Conservation (phyloP, 805 yeast species). For the Sporopachydermia quercuum region DNA sequence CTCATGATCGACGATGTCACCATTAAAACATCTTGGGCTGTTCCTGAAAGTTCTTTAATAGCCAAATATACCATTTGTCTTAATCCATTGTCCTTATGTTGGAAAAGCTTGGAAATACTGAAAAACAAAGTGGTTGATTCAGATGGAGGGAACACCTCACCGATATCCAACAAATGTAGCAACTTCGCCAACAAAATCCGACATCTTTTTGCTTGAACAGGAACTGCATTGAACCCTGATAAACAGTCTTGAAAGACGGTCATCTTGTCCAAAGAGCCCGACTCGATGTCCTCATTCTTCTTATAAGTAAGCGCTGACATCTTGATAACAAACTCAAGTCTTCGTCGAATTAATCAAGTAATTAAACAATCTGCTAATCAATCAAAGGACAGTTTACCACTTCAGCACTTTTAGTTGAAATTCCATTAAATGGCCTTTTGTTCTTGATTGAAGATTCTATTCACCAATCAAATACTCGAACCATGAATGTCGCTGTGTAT, state of each 20-base stretch:
- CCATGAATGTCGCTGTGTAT: too few species aligned
- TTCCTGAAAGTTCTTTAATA: slow-evolving; percentile 74
- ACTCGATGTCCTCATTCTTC: slow-evolving; percentile 63
- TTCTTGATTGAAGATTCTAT: too few species aligned
- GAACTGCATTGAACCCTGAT: slow-evolving; percentile 82
- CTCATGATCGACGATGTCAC: slow-evolving; percentile 97
- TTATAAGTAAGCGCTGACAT: slow-evolving; percentile 82
- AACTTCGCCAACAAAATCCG: slow-evolving; percentile 71
- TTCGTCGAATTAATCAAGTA: too few species aligned
- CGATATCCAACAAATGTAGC: slow-evolving; percentile 67
- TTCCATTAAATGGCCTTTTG: too few species aligned
- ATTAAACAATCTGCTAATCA: too few species aligned
- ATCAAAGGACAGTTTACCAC: too few species aligned
- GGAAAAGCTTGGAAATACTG: slow-evolving; percentile 87
- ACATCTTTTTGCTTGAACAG: slow-evolving; percentile 77
- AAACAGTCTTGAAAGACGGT: slow-evolving; percentile 92
- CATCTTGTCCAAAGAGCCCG: slow-evolving; percentile 81
- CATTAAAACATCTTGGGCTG: slow-evolving; percentile 89
- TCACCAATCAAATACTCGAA: too few species aligned
- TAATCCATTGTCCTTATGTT: slow-evolving; percentile 71
- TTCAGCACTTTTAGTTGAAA: too few species aligned
- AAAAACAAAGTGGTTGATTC: slow-evolving; percentile 91
- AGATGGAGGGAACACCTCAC: slow-evolving; percentile 73
- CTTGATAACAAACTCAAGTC: slow-evolving; percentile 6
- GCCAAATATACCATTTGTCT: slow-evolving; percentile 92